Percentiles rank a stretch among this genome's conserved stretches.
phyloP scores from a whole-genome alignment of 257 asterid species.

The Nicotiana tabacum region DNA sequence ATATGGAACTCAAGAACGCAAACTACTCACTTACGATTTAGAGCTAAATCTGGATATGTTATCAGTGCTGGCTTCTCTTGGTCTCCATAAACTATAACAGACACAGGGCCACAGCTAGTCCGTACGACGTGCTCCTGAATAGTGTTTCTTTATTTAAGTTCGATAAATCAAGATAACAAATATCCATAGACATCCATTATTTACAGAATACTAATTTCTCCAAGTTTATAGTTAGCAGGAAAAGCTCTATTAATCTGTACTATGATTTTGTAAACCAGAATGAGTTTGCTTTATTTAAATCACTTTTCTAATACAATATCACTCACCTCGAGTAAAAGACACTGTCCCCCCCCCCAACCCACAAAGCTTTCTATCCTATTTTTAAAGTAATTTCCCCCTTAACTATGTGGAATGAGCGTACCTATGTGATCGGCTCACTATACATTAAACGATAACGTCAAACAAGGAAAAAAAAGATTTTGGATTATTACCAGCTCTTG shows the following conservation, averaged over 20 bases:
- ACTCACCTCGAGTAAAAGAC: neutral
- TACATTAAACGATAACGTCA: neutral
- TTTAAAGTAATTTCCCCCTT: neutral
- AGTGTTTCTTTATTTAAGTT: conserved; percentile 4
- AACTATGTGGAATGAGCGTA: neutral
- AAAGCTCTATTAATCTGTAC: neutral
- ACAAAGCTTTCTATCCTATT: neutral
- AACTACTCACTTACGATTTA: conserved; percentile 65
- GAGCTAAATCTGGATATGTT: conserved; percentile 93
- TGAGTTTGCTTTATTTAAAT: neutral
- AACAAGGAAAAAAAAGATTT: neutral
- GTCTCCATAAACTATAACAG: conserved; percentile 86
- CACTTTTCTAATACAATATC: neutral
- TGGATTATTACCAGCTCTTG: neutral
- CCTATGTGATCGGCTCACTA: neutral
- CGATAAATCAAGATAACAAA: neutral
- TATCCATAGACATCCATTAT: neutral
- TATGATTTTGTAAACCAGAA: neutral
- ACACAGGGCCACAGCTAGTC: conserved; percentile 70
- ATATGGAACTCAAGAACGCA: neutral
- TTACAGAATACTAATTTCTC: neutral
- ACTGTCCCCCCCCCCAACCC: neutral
- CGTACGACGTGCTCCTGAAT: conserved; percentile 74
- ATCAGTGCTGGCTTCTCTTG: conserved; percentile 88
- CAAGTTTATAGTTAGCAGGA: neutral